Conservation (phyloP, 2,329 filamentous ascomycete genomes). For the Fusarium algeriense region DNA sequence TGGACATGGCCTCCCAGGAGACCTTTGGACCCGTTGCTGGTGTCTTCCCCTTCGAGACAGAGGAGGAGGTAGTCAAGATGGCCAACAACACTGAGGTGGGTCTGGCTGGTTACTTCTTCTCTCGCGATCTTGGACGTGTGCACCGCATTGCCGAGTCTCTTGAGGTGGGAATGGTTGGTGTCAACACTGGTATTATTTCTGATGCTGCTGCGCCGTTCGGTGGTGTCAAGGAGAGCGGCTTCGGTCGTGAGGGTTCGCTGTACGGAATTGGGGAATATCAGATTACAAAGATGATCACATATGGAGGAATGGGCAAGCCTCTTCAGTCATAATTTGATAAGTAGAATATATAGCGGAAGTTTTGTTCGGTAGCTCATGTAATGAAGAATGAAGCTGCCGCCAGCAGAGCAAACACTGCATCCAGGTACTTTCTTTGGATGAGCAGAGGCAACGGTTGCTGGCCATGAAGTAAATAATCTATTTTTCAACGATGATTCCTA, state of each 20-base stretch:
- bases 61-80: constrained; percentile 86
- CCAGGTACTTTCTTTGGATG: too few relatives aligned
- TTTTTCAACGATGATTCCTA: too few relatives aligned
- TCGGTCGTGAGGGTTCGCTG: constrained; percentile 81
- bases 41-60: constrained; percentile 87
- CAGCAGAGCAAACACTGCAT: too few relatives aligned
- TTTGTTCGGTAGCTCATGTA: background rate
- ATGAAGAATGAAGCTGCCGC: constrained; percentile 2
- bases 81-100: constrained; percentile 89
- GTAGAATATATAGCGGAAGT: background rate
- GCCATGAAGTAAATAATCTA: too few relatives aligned
- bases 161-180: constrained; percentile 89
- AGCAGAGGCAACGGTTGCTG: too few relatives aligned
- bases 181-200: constrained; percentile 79
- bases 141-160: constrained; percentile 75
- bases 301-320: constrained; percentile 67
- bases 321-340: constrained; percentile 54
- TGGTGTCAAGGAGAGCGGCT: constrained; percentile 85
- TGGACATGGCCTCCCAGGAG: constrained; percentile 88
- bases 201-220: constrained; percentile 75
- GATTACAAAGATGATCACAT: constrained; percentile 74
- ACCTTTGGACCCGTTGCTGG: constrained; percentile 96
- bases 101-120: constrained; percentile 95
- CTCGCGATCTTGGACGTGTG: constrained; percentile 69
- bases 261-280: constrained; percentile 84